These are phyloP conservation scores for Kodamaea sagamina DNA, from an alignment of 805 yeast species.

Conservation along the genomic window DNA sequence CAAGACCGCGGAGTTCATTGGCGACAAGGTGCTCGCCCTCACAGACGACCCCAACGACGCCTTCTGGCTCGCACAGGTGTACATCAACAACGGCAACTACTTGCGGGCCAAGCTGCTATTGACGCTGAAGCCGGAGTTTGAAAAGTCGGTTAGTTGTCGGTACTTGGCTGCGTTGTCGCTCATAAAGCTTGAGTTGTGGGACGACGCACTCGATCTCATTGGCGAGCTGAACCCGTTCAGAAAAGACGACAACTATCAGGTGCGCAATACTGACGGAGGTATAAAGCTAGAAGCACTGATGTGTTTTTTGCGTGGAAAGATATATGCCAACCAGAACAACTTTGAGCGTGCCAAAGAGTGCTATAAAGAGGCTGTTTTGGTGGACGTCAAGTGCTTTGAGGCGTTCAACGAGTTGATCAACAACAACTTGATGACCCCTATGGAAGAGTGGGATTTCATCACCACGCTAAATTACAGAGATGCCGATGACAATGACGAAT, in stretches of 20 bases:
- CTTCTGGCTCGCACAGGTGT: constrained; percentile 93
- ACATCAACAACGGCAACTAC: constrained; percentile 73
- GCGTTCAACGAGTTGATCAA: constrained; percentile 80
- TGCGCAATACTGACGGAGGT: constrained; percentile 71
- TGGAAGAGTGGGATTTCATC: constrained; percentile 84
- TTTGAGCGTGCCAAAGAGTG: constrained; percentile 85
- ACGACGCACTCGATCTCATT: constrained; percentile 82
- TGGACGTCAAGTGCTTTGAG: constrained; percentile 90
- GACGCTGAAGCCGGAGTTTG: constrained; percentile 52
- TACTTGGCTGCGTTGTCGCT: constrained; percentile 78
- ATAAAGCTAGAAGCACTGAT: constrained; percentile 84
- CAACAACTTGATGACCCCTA: constrained; percentile 75
- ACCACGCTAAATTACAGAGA: constrained; percentile 65
- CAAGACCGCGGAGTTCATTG: constrained; percentile 84
- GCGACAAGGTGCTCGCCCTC: constrained; percentile 82
- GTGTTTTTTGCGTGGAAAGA: constrained; percentile 80
- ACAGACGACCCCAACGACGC: constrained; percentile 92
- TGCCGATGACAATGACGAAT: constrained; percentile 76
- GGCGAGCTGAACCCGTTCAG: constrained; percentile 81
- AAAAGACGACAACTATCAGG: constrained; percentile 41
- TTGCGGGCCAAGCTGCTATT: constrained; percentile 76
- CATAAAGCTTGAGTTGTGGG: constrained; percentile 73
- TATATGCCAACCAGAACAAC: constrained; percentile 79
- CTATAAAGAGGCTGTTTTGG: constrained; percentile 79
- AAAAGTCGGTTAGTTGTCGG: constrained; percentile 70